Evolutionary conservation across 306 rosid genomes (phyloP).

Genomic region (Ammopiptanthus mongolicus): DNA sequence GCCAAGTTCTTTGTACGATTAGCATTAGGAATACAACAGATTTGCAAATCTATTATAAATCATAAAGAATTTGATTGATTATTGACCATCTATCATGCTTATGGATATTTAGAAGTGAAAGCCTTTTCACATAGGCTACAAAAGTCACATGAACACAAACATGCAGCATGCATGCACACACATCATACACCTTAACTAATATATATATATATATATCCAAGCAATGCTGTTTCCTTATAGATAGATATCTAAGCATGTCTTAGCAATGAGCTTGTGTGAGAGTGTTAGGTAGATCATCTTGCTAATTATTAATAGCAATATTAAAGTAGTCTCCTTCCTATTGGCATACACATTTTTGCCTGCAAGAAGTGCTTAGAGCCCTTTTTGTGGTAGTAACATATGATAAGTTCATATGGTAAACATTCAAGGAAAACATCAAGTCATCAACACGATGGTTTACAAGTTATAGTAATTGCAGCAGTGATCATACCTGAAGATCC

Average conservation of each 20-base stretch:
- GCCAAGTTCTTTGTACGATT: neutral
- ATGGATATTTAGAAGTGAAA: neutral
- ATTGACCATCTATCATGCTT: neutral
- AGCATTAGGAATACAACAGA: conserved; percentile 1
- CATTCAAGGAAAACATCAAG: neutral
- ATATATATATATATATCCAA: neutral
- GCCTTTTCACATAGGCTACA: neutral
- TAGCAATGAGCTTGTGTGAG: neutral
- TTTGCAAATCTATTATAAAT: neutral
- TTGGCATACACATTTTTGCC: neutral
- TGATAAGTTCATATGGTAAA: neutral
- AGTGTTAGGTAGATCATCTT: neutral
- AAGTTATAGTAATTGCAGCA: conserved; percentile 6
- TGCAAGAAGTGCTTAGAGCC: neutral
- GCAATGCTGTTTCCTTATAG: neutral
- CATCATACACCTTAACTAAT: neutral
- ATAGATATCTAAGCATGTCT: neutral
- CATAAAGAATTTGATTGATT: neutral
- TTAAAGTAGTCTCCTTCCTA: neutral
- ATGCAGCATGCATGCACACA: neutral
- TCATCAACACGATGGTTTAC: neutral
- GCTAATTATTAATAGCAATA: neutral
- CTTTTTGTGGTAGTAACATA: neutral
- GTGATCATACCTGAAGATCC: conserved; percentile 85
- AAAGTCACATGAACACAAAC: neutral